phyloP scores from a whole-genome alignment of 2,329 filamentous ascomycete species.

The Coniochaeta sp. region DNA sequence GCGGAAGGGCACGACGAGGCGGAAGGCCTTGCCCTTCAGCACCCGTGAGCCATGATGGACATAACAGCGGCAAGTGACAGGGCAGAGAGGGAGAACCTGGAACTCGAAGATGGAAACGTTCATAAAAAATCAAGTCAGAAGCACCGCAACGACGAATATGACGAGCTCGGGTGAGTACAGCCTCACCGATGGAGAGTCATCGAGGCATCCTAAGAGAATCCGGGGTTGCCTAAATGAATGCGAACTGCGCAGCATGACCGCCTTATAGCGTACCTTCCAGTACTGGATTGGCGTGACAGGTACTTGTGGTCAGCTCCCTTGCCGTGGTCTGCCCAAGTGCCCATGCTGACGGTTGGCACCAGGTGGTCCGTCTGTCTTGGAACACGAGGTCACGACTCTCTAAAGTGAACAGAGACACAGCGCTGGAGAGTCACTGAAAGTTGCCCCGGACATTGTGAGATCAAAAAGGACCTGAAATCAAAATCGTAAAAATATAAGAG shows the following conservation, averaged over 20 bases:
- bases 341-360: not conserved
- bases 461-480: not conserved
- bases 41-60: constrained; percentile 9
- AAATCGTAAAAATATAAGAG: not conserved
- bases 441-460: not conserved
- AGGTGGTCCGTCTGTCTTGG: not conserved
- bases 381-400: not conserved
- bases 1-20: not conserved
- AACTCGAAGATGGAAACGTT: not conserved
- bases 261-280: not conserved
- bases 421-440: not conserved
- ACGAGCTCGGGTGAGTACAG: constrained; percentile 34
- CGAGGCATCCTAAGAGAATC: not conserved
- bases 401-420: not conserved
- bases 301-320: not conserved
- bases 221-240: not conserved
- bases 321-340: no score
- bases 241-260: not conserved
- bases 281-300: not conserved
- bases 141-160: constrained; percentile 9
- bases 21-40: constrained; percentile 6
- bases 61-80: not conserved
- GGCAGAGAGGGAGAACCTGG: constrained; percentile 2
- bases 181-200: constrained; percentile 17
- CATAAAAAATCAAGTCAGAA: not conserved